phyloP scores from a whole-genome alignment of 1,284 basidiomycete genomes.

The Hymenochaete sp. region DNA sequence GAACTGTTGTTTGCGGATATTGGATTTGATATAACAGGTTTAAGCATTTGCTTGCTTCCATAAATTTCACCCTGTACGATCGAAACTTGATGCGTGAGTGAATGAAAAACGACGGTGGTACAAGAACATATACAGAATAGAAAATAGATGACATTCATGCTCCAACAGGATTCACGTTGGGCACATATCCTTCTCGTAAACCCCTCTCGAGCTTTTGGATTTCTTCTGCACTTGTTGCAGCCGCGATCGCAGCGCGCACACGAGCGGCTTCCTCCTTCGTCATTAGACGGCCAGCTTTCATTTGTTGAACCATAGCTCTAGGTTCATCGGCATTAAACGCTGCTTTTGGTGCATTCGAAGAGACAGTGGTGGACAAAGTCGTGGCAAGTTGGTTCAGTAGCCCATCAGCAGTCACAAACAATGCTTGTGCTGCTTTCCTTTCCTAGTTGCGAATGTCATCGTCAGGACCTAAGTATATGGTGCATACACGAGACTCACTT shows the following conservation, averaged over 20 bases:
- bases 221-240: conserved; percentile 87
- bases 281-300: conserved; percentile 76
- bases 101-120: too few species aligned
- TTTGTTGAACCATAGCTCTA: conserved; percentile 44
- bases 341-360: conserved; percentile 51
- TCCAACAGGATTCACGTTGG: conserved; percentile 64
- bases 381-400: conserved; percentile 78
- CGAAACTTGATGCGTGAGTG: too few species aligned
- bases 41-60: too few species aligned
- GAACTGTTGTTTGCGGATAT: too few species aligned
- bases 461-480: not conserved
- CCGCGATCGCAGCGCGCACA: conserved; percentile 85
- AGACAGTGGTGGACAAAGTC: conserved; percentile 65
- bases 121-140: conserved; percentile 18
- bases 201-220: conserved; percentile 82
- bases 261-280: conserved; percentile 87
- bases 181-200: conserved; percentile 80
- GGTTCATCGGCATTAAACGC: conserved; percentile 62
- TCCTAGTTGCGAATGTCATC: conserved; percentile 40
- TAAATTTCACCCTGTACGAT: too few species aligned
- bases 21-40: too few species aligned
- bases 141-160: conserved; percentile 37
- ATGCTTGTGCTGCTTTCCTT: conserved; percentile 59
- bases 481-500: conserved; percentile 50
- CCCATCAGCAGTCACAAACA: conserved; percentile 71